Percentiles rank a stretch among this genome's conserved stretches.
These are phyloP conservation scores for Ceratocystis colombiana DNA, from an alignment of 2,329 filamentous ascomycete species.

Conservation along the genomic window DNA sequence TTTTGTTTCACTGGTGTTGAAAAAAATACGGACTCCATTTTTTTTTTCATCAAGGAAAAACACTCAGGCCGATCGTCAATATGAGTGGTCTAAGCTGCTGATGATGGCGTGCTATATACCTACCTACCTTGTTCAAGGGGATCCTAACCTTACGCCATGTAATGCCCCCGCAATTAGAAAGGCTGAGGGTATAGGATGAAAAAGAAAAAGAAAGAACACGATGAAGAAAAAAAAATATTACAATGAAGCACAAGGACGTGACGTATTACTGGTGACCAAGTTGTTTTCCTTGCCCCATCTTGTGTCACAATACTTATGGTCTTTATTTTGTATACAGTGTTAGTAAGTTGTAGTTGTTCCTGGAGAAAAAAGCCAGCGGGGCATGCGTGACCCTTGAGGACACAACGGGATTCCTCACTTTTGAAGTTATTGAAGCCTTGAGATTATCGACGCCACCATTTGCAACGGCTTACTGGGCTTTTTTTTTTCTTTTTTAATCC, in stretches of 20 bases:
- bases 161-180: constrained; percentile 7
- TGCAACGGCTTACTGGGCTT: not conserved
- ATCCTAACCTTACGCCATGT: constrained; percentile 5
- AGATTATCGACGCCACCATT: too few species aligned
- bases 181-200: constrained; percentile 19
- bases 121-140: not conserved
- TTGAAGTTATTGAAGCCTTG: too few species aligned
- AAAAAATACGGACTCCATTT: constrained; percentile 21
- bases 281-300: not conserved
- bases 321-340: not conserved
- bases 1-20: constrained; percentile 22
- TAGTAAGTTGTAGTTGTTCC: not conserved
- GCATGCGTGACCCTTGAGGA: not conserved
- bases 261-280: not conserved
- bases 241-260: not conserved
- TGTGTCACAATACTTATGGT: not conserved
- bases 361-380: constrained; percentile 9
- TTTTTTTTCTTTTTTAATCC: not conserved
- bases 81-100: not conserved
- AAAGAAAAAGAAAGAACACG: constrained; percentile 1
- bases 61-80: not conserved
- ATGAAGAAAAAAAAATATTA: not conserved
- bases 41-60: constrained; percentile 12
- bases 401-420: too few species aligned
- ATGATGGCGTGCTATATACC: constrained; percentile 17